phyloP scores from a whole-genome alignment of 1,284 basidiomycete species.

The Schizopora paradoxa region DNA sequence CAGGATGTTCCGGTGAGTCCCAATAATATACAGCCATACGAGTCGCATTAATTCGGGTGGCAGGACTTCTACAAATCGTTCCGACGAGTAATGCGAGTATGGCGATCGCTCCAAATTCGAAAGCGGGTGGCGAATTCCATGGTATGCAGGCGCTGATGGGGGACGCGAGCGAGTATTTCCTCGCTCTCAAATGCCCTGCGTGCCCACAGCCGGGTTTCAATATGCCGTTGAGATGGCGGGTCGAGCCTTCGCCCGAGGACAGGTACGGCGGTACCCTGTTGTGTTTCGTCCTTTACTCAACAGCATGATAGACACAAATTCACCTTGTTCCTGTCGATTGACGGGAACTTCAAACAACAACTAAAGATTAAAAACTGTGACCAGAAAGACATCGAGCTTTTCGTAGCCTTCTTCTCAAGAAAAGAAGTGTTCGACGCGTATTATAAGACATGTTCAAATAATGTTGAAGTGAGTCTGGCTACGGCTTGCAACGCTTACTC shows the following conservation, averaged over 20 bases:
- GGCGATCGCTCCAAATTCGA: constrained; percentile 18
- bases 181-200: constrained; percentile 26
- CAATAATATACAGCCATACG: neutral
- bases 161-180: constrained; percentile 16
- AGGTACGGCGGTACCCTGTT: constrained; percentile 18
- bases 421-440: too few relatives aligned
- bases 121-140: constrained; percentile 26
- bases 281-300: neutral
- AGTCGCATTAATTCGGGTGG: neutral
- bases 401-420: constrained; percentile 25
- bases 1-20: constrained; percentile 19
- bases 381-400: constrained; percentile 25
- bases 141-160: constrained; percentile 24
- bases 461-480: constrained; percentile 10
- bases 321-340: constrained; percentile 13
- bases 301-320: constrained; percentile 12
- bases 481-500: constrained; percentile 6
- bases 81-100: constrained; percentile 22
- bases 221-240: constrained; percentile 19
- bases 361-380: constrained; percentile 26
- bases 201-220: constrained; percentile 29
- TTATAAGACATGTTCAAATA: constrained; percentile 20
- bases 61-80: constrained; percentile 26
- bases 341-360: constrained; percentile 27
- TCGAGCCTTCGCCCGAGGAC: constrained; percentile 14